Percentiles rank a stretch among this genome's conserved stretches.
Conservation (phyloP, 176 grass and related monocot species). For the Oryza australiensis region DNA sequence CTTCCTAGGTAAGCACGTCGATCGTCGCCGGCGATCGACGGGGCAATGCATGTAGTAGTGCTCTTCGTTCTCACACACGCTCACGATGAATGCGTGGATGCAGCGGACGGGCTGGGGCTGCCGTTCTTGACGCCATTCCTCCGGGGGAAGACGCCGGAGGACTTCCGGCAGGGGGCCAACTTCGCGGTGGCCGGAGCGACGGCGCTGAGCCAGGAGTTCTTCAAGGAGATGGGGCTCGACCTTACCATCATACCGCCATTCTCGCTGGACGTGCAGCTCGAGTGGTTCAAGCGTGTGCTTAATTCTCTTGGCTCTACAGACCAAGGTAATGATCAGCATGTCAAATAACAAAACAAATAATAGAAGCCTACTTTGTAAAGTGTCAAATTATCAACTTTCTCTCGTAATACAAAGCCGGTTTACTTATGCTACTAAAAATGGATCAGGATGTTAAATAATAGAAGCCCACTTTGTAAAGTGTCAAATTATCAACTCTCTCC, state of each 20-base stretch:
- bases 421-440: too few species aligned
- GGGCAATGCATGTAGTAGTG: too few species aligned
- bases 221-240: constrained; percentile 45
- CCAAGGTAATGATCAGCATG: neutral
- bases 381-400: too few species aligned
- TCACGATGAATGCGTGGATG: neutral
- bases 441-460: too few species aligned
- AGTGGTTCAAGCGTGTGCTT: constrained; percentile 53
- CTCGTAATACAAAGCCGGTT: too few species aligned
- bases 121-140: constrained; percentile 51
- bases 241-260: constrained; percentile 33
- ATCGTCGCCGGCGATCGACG: neutral
- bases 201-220: constrained; percentile 49
- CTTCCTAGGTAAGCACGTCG: constrained; percentile 38
- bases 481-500: too few species aligned
- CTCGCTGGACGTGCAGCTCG: constrained; percentile 60
- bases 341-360: too few species aligned
- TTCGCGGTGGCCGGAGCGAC: constrained; percentile 53
- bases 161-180: constrained; percentile 49
- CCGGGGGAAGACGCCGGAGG: constrained; percentile 25
- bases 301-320: constrained; percentile 27
- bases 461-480: too few species aligned
- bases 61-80: neutral
- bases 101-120: constrained; percentile 49
- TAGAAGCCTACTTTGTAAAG: too few species aligned